Evolutionary conservation across 306 rosid genomes (phyloP), one percentile per base, ranked within the genome.

Genomic region (Pyrus pyrifolia): DNA sequence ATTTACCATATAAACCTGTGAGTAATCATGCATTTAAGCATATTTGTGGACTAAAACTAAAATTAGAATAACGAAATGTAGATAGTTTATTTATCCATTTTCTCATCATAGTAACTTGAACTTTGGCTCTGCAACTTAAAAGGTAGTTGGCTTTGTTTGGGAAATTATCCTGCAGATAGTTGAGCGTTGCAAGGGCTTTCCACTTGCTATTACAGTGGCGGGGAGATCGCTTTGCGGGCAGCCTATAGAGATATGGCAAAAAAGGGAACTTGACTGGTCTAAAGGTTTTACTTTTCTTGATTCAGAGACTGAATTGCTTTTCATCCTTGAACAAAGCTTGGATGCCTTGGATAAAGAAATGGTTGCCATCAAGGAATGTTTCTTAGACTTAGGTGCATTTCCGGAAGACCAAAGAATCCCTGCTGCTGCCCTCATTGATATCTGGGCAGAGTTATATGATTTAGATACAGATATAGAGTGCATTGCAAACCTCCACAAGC

Each of bases 361-460:
- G 27, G 27, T 25, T 25, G 1, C 27, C 14, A 59, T 57, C 67
- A 88, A 74, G 85, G 84, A 93, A 58, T 82, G 93, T 77, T 93
- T 93, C 12, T 93, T 53, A 51, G 55, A 51, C 55, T 17, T 51
- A 15, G 55, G 55, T 51, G 15, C 55, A 4, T 51, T 81, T 81
- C 97, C 93, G 1, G 88, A 86, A 76, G 90, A 80, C 52, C 91
- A 82, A 33, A 87, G 85, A 80, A 42, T 42, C 45, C 85, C 87
- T 67, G 91, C 74, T 3, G 45, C 87, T 59, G 78, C 87, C 40
- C 89, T 91, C 49, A 68, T 91, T 68, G 96, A 89, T 83, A 88
- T 91, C 51, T 89, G 89, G 89, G 77, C 77, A 52, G 91, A 85
- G 77, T 63, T 88, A 67, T 81, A 71, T 58, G 80, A 42, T 35